These are phyloP conservation scores for Pythium biforme DNA, from an alignment of 352 stramenopile species.

Conservation along the genomic window DNA sequence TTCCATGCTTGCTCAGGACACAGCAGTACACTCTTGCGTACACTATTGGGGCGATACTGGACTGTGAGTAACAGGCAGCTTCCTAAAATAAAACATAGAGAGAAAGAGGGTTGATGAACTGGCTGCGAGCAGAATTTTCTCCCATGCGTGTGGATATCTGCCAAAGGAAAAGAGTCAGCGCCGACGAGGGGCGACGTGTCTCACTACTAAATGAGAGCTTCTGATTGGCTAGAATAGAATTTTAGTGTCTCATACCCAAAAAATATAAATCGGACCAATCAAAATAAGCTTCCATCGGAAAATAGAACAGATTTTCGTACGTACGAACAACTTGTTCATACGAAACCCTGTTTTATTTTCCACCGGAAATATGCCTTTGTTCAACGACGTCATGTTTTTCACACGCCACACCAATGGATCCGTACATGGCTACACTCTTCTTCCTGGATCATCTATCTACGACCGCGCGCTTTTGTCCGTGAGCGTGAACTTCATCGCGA, in stretches of 20 bases:
- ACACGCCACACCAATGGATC: not conserved
- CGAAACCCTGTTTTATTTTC: not conserved
- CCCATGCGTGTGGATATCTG: not conserved
- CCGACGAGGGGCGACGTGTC: conserved; percentile 3
- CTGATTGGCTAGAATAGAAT: conserved; percentile 10
- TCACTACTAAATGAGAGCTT: not conserved
- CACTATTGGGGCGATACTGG: conserved; percentile 13
- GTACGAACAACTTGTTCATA: no score
- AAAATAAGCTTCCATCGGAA: not conserved
- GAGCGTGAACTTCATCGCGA: conserved; percentile 86
- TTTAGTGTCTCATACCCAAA: not conserved
- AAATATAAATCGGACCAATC: conserved; percentile 6
- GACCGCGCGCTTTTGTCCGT: conserved; percentile 45
- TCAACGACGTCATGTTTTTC: not conserved
- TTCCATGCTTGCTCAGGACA: not conserved
- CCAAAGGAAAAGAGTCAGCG: conserved; percentile 18
- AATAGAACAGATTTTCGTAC: not conserved
- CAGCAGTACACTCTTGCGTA: conserved; percentile 22
- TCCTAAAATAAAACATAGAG: conserved; percentile 18
- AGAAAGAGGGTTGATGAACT: conserved; percentile 19
- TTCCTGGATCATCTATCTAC: not conserved
- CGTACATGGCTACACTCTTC: conserved; percentile 2
- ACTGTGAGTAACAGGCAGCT: conserved; percentile 9
- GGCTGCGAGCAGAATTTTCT: conserved; percentile 25
- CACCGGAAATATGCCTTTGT: no score